These are phyloP conservation scores for Blastomyces percursus DNA, from an alignment of 2,329 filamentous ascomycete species.

Conservation along the genomic window DNA sequence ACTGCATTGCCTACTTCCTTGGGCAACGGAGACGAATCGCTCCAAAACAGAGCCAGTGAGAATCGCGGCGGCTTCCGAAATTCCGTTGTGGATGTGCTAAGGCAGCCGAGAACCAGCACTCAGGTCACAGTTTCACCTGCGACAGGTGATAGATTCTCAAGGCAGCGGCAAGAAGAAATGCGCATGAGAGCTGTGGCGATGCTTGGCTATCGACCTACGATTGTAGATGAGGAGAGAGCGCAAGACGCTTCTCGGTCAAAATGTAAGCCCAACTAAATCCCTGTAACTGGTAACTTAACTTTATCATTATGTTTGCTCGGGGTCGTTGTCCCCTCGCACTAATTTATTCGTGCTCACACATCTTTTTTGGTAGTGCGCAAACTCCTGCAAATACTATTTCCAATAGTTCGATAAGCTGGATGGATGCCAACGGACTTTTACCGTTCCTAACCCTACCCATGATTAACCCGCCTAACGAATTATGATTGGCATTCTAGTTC, in stretches of 20 bases:
- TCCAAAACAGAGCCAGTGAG: neutral
- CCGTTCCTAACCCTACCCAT: neutral
- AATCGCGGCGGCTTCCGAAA: neutral
- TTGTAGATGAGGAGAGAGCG: slow-evolving; percentile 16
- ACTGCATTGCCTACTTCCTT: neutral
- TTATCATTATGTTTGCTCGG: neutral
- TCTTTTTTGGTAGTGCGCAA: slow-evolving; percentile 11
- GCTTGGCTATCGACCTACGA: slow-evolving; percentile 9
- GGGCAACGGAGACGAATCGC: neutral
- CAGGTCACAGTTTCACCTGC: neutral
- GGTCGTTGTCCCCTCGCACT: too few species aligned
- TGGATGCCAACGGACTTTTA: neutral
- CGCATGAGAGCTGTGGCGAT: slow-evolving; percentile 13
- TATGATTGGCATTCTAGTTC: neutral
- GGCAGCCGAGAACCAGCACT: neutral
- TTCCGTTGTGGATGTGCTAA: neutral
- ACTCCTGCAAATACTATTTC: slow-evolving; percentile 10
- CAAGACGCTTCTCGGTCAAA: slow-evolving; percentile 13
- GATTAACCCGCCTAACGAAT: neutral
- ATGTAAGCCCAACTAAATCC: slow-evolving; percentile 13
- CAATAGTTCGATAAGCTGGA: slow-evolving; percentile 8
- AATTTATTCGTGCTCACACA: neutral
- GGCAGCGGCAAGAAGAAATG: slow-evolving; percentile 11
- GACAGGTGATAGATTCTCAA: neutral
- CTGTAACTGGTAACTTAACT: neutral